Evolutionary conservation across 768 basidiomycete genomes (phyloP), one percentile per base, ranked within the genome.

Genomic region (Termitomyces sp.): DNA sequence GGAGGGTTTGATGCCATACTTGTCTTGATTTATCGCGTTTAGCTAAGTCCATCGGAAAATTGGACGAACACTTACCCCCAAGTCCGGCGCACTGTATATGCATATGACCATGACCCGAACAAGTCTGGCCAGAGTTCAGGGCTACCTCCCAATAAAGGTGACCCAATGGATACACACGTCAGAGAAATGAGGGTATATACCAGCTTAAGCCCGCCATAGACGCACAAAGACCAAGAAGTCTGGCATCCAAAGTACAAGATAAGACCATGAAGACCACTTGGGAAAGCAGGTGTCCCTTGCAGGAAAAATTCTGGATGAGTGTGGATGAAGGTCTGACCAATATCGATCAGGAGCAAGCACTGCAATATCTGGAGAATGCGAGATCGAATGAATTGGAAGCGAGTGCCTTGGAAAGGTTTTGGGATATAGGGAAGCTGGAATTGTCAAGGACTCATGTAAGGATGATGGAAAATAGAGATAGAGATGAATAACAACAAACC

Each of bases 1-100:
- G 42, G 15, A 56, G 27, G 27, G n/a, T 50, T 32, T 56, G 54
- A 32, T 56, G 49, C 54, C 54, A 56, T 7, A 56, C 54, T 29
- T 49, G 54, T 11, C 54, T 56, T 40, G 10, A 25, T 0, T 15
- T 12, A n/a, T 16, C 9, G 25, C 15, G 23, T 2, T 48, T n/a
- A 35, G 33, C 33, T 23, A 12, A 36, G 16, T 16, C 22, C 5
- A 25, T 25, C 16, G 13, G 7, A 0, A 47, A 48, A n/a, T 10
- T 46, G 12, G 7, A 45, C 10, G 20, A 23, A 33, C 12, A 15
- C 48, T 39, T 32, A 56, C 54, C 54, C 35, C 54, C 54, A 56
- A 12, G 41, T 43, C 20, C 49, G 54, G 29, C 54, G 54, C 3
- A 56, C 54, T 3, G 54, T 50, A 38, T 56, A 56, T 4, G 48